A percentile compares a stretch with the other conserved stretches of the same genome.
phyloP scores from a whole-genome alignment of 2,329 filamentous ascomycete species.

The Aureobasidium sp. region DNA sequence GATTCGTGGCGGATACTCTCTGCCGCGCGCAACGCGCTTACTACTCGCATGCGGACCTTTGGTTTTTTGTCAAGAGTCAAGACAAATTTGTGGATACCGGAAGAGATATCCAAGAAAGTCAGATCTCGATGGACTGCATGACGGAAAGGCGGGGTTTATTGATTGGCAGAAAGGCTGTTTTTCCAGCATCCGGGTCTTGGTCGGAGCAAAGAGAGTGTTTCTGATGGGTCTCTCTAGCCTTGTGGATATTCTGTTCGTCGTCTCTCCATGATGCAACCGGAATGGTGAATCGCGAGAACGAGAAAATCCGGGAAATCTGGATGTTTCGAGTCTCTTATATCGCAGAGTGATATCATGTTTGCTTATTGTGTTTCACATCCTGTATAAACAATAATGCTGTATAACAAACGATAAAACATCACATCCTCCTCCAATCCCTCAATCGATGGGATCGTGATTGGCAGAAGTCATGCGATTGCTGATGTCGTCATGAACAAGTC shows the following conservation, averaged over 20 bases:
- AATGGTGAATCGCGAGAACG: background rate
- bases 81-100: background rate
- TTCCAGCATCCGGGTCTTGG: conserved; percentile 1
- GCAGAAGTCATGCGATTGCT: background rate
- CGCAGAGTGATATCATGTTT: background rate
- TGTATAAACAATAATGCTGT: background rate
- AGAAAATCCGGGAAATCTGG: background rate
- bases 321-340: background rate
- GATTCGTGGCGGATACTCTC: background rate
- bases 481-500: background rate
- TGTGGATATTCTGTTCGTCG: background rate
- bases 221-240: background rate
- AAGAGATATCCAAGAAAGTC: background rate
- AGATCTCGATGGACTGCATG: conserved; percentile 1
- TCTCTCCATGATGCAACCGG: background rate
- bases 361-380: background rate
- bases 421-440: background rate
- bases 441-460: background rate
- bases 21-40: background rate
- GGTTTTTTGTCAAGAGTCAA: background rate
- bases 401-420: background rate
- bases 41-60: background rate
- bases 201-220: background rate
- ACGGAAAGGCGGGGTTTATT: background rate
- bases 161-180: background rate